A percentile compares a stretch with the other conserved stretches of the same genome.
Evolutionary conservation across 2,329 filamentous ascomycete genomes (phyloP).

Genomic region (Fusarium xyrophilum): DNA sequence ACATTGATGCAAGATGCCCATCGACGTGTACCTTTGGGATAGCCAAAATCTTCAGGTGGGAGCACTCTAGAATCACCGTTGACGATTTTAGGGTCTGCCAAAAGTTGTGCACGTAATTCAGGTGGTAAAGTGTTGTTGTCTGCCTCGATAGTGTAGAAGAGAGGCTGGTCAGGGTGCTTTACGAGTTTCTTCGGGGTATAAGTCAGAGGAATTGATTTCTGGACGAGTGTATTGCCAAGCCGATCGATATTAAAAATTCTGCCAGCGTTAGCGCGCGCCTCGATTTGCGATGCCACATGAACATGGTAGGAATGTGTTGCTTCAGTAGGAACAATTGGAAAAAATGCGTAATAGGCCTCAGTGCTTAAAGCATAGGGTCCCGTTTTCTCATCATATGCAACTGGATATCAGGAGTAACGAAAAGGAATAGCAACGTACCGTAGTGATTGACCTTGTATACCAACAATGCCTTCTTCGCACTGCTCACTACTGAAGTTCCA

Average conservation of each 20-base stretch:
- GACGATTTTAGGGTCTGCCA: constrained; percentile 72
- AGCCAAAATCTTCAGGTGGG: constrained; percentile 84
- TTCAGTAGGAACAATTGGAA: constrained; percentile 99
- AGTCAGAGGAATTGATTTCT: constrained; percentile 83
- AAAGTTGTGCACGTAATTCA: constrained; percentile 75
- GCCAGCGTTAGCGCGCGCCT: constrained; percentile 44
- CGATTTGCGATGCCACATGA: constrained; percentile 6
- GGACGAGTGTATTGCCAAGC: constrained; percentile 82
- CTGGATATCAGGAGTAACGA: constrained; percentile 40
- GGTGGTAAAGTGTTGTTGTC: constrained; percentile 91
- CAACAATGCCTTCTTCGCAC: constrained; percentile 91
- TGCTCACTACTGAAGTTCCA: constrained; percentile 98
- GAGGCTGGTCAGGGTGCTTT: constrained; percentile 83
- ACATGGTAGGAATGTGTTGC: constrained; percentile 33
- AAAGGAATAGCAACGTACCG: constrained; percentile 64
- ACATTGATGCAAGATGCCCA: constrained; percentile 98
- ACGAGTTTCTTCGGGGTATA: constrained; percentile 91
- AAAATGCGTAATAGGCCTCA: constrained; percentile 64
- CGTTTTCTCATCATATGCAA: constrained; percentile 68
- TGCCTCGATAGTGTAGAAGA: constrained; percentile 93
- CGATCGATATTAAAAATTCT: constrained; percentile 93
- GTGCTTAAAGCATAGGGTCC: constrained; percentile 63
- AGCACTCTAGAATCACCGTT: constrained; percentile 76
- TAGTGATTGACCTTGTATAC: constrained; percentile 86
- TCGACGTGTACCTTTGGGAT: constrained; percentile 80